Conservation (phyloP, 768 basidiomycete species). For the Amanita jacksonii region DNA sequence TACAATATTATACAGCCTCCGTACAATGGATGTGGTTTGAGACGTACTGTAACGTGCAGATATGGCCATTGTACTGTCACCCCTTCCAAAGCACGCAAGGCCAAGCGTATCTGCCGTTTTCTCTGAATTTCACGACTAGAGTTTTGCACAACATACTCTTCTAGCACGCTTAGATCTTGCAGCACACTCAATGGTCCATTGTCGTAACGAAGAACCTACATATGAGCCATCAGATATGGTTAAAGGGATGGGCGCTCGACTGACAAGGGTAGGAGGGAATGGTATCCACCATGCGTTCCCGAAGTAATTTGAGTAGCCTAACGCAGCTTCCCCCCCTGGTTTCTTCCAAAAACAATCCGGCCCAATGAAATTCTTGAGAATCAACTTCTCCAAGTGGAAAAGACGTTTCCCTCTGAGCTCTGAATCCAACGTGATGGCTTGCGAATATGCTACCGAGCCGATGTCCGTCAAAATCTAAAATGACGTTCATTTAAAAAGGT, state of each 20-base stretch:
- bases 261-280: slow-evolving; percentile 63
- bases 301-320: slow-evolving; percentile 42
- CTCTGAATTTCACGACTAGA: slow-evolving; percentile 35
- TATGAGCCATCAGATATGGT: slow-evolving; percentile 2
- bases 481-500: background rate
- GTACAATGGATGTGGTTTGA: background rate
- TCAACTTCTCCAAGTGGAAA: slow-evolving; percentile 35
- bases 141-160: slow-evolving; percentile 56
- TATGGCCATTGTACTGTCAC: slow-evolving; percentile 56
- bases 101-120: slow-evolving; percentile 48
- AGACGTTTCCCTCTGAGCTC: slow-evolving; percentile 42
- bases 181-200: slow-evolving; percentile 43
- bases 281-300: slow-evolving; percentile 78
- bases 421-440: slow-evolving; percentile 36
- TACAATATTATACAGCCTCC: slow-evolving; percentile 15
- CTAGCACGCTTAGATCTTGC: slow-evolving; percentile 38
- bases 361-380: slow-evolving; percentile 50
- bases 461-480: slow-evolving; percentile 67
- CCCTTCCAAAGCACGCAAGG: slow-evolving; percentile 58
- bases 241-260: slow-evolving; percentile 12
- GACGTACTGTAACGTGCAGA: slow-evolving; percentile 41
- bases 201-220: slow-evolving; percentile 65
- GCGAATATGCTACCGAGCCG: slow-evolving; percentile 44
- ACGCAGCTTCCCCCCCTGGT: slow-evolving; percentile 17
- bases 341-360: slow-evolving; percentile 67